Base-by-base conservation (phyloP, 805 yeast genomes). In the Saturnispora halmiae region DNA sequence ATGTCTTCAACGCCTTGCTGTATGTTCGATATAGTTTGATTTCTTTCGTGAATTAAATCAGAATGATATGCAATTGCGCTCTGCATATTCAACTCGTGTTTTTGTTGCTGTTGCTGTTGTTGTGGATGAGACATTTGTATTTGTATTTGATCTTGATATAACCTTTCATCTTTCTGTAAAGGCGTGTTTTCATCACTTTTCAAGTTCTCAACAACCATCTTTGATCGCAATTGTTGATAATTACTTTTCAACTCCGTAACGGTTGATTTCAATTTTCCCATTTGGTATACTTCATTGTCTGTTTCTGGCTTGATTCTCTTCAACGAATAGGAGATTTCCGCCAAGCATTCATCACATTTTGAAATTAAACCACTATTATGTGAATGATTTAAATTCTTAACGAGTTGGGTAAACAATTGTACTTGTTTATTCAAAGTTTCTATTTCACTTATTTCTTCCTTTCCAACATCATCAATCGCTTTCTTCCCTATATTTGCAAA, bases 1-100 rank as follows among this genome's bases (percentile, higher is more conserved):
- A 88, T 84, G 49, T 88, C 96, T 40, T 70, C 73, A 9, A 87
- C 85, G 0, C 95, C 94, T 31, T 75, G 75, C 32, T 81, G 78
- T 7, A 87, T 79, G 46, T 75, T 77, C 24, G 69, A 66, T 25
- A 88, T 82, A 46, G 85, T 92, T 19, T 73, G 63, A 40, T 82
- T 79, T 41, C 96, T 65, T 52, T 85, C 90, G 42, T 77, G 75
- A 2, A 87, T 77, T 4, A 82, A 59, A 1, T 77, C 56, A 1
- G 73, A 51, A 50, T 83, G 90, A 46, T 77, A 76, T 47, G 76
- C 82, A 18, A 82, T 54, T 37, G 80, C 76, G 22, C n/a, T n/a
- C n/a, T n/a, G n/a, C n/a, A n/a, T n/a, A n/a, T n/a, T n/a, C n/a
- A n/a, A n/a, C n/a, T n/a, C n/a, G n/a, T n/a, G n/a, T n/a, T n/a